Evolutionary conservation across 1,284 basidiomycete genomes (phyloP).

Genomic region (Cystobasidium pallidum): DNA sequence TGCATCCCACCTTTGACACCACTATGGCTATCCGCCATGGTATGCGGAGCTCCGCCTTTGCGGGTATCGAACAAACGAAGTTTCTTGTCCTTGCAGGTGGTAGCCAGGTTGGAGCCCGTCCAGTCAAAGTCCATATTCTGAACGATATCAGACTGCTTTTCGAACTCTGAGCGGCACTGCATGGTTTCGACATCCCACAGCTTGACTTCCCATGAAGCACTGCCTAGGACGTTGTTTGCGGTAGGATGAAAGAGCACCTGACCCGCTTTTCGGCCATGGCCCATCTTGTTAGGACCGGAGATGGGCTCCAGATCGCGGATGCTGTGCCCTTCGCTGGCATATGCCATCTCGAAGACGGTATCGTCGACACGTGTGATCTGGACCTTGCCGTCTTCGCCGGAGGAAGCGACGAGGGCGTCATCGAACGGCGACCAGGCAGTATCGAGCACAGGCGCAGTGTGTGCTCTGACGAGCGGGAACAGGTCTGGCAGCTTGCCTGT

Average conservation of each 20-base stretch:
- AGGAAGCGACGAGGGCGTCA: slow-evolving; percentile 85
- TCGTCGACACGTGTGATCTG: slow-evolving; percentile 84
- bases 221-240: slow-evolving; percentile 81
- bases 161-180: slow-evolving; percentile 66
- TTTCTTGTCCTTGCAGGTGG: slow-evolving; percentile 89
- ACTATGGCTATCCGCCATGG: slow-evolving; percentile 80
- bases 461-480: slow-evolving; percentile 84
- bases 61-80: slow-evolving; percentile 87
- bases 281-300: slow-evolving; percentile 56
- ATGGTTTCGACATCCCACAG: slow-evolving; percentile 85
- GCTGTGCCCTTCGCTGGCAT: slow-evolving; percentile 79
- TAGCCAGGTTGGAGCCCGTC: slow-evolving; percentile 71
- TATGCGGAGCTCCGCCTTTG: slow-evolving; percentile 75
- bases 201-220: slow-evolving; percentile 86
- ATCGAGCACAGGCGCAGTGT: slow-evolving; percentile 69
- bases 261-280: slow-evolving; percentile 76
- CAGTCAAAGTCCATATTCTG: slow-evolving; percentile 84
- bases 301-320: slow-evolving; percentile 81
- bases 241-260: slow-evolving; percentile 95
- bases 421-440: slow-evolving; percentile 96
- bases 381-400: slow-evolving; percentile 89
- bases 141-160: slow-evolving; percentile 83
- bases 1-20: slow-evolving; percentile 75
- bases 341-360: slow-evolving; percentile 71
- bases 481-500: slow-evolving; percentile 54